Percentiles rank a stretch among this genome's conserved stretches.
These are phyloP conservation scores for Fagopyrum esculentum DNA, from an alignment of 148 eudicot genomes.

Conservation along the genomic window DNA sequence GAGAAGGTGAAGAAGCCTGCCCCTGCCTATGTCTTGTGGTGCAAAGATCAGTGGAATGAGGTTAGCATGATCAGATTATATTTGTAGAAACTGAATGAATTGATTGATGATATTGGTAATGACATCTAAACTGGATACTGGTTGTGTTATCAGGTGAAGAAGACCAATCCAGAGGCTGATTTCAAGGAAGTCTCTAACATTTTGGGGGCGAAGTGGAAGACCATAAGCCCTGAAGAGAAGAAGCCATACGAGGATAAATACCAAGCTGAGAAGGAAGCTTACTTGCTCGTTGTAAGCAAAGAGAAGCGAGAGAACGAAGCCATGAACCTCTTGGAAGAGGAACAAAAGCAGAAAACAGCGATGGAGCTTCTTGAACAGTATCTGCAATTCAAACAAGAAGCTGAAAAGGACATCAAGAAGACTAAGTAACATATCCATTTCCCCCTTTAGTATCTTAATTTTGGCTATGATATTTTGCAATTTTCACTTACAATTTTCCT, in stretches of 20 bases:
- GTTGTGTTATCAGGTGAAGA: conserved; percentile 48
- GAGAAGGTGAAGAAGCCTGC: conserved; percentile 61
- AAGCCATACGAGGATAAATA: conserved; percentile 86
- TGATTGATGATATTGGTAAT: background rate
- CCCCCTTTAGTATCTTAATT: background rate
- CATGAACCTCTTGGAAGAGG: conserved; percentile 77
- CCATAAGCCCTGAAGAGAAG: conserved; percentile 69
- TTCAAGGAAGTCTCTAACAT: conserved; percentile 73
- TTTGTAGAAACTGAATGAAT: background rate
- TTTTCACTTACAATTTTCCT: background rate
- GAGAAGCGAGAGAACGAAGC: conserved; percentile 93
- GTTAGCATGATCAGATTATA: conserved; percentile 20
- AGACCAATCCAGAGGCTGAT: conserved; percentile 69
- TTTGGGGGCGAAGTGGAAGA: conserved; percentile 84
- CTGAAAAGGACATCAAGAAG: conserved; percentile 64
- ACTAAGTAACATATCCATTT: conserved; percentile 31
- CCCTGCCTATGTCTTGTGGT: conserved; percentile 70
- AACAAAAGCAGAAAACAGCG: conserved; percentile 79
- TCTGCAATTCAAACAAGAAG: conserved; percentile 66
- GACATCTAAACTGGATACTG: background rate
- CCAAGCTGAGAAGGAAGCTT: conserved; percentile 74
- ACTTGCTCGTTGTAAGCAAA: conserved; percentile 59
- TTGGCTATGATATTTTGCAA: background rate
- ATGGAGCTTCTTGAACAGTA: conserved; percentile 94
- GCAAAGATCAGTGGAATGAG: conserved; percentile 95